Evolutionary conservation across 1,139 yeast species (phyloP), one percentile per base, ranked within the genome.

Genomic region (Keqinozyma sinolaborantium): DNA sequence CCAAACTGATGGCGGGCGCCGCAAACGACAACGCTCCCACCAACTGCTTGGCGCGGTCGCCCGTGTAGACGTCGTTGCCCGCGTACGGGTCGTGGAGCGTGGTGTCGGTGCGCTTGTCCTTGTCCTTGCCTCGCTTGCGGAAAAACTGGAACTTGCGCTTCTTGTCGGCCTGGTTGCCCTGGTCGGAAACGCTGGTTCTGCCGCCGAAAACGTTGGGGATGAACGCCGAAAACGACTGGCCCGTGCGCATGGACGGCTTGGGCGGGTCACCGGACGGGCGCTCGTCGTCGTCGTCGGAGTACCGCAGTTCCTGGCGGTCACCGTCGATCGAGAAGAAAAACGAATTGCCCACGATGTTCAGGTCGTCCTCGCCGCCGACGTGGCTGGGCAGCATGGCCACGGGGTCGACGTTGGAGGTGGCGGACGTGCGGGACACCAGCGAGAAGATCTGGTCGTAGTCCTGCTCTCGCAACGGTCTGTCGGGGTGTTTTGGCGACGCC

Each of bases 1-100:
- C 67, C 33, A 88, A 68, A 36, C 85, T 64, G 0, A 87, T 83
- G 4, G 92, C 84, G 0, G 97, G 95, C 4, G 83, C 70, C n/a
- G 86, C 95, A 5, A 86, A 66, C 1, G 76, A 47, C 38, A 88
- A 63, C 27, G 86, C 75, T 13, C 77, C 74, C 4, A 88, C 63
- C 34, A 87, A 63, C 34, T 70, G 76, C 9, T 79, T 75, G 0
- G 94, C 87, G 41, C 85, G 66, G 37, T 67, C 60, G 7, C 65
- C 64, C 1, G 73, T 56, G 16, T 56, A 58, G 9, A 41, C 38
- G 19, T 61, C 67, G 13, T 43, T 47, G 11, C 44, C 48, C 4
- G 45, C 47, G 10, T 40, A 47, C 8, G 40, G 47, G 5, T 36
- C 47, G 4, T 34, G 38, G 14, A 47, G 58, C 2, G 45, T 49